Conservation (phyloP, 2,329 filamentous ascomycete species). For the Pyrenophora graminea region DNA sequence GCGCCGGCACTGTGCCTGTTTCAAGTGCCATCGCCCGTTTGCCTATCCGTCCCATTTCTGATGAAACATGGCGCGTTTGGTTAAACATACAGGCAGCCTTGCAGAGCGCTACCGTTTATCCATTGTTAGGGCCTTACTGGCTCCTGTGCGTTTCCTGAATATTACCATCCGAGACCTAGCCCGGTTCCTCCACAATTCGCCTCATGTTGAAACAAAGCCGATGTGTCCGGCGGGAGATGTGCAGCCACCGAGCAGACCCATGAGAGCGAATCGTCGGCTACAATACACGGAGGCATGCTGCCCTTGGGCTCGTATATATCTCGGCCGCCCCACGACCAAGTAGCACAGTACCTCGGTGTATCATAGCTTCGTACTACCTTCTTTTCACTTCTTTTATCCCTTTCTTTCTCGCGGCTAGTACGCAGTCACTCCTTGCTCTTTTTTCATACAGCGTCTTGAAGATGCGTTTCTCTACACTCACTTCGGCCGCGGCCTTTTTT, state of each 20-base stretch:
- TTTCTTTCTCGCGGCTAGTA: conserved; percentile 39
- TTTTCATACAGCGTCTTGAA: conserved; percentile 29
- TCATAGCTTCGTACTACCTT: conserved; percentile 24
- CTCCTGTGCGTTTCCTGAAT: conserved; percentile 24
- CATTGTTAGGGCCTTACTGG: conserved; percentile 17
- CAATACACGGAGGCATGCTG: conserved; percentile 10
- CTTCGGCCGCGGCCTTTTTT: conserved; percentile 42
- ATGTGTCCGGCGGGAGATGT: conserved; percentile 19
- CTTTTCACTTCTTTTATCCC: conserved; percentile 23
- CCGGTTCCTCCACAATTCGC: conserved; percentile 12
- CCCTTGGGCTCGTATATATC: conserved; percentile 30
- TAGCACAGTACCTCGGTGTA: conserved; percentile 10
- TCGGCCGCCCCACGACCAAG: conserved; percentile 15
- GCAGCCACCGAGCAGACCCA: conserved; percentile 11
- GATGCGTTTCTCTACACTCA: conserved; percentile 44
- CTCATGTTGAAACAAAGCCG: conserved; percentile 30
- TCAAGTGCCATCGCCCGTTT: conserved; percentile 26
- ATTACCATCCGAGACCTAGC: conserved; percentile 24
- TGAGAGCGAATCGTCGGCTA: conserved; percentile 20
- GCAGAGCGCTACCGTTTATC: conserved; percentile 19
- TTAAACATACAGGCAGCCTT: conserved; percentile 27
- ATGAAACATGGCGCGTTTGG: conserved; percentile 33
- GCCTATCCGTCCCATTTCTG: conserved; percentile 33
- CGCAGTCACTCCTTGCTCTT: conserved; percentile 39
- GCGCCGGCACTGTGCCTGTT: conserved; percentile 25